These are phyloP conservation scores for Trichophaea hybrida DNA, from an alignment of 2,329 filamentous ascomycete species.

Conservation along the genomic window DNA sequence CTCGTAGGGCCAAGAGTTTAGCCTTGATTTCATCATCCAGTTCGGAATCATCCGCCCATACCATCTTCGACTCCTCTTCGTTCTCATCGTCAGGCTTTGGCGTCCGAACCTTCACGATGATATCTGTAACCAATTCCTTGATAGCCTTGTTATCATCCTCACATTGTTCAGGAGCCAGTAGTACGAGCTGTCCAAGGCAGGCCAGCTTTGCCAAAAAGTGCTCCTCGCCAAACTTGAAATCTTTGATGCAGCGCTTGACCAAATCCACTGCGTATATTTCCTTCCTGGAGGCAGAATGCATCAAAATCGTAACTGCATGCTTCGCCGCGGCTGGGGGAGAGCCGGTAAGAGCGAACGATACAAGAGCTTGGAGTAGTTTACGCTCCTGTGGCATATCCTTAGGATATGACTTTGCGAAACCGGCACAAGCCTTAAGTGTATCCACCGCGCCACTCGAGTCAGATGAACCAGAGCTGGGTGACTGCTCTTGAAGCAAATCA, in stretches of 20 bases:
- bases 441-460: slow-evolving; percentile 58
- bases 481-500: slow-evolving; percentile 68
- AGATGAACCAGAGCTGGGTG: slow-evolving; percentile 37
- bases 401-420: slow-evolving; percentile 75
- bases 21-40: slow-evolving; percentile 69
- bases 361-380: slow-evolving; percentile 66
- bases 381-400: slow-evolving; percentile 68
- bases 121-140: slow-evolving; percentile 57
- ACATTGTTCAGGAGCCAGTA: slow-evolving; percentile 46
- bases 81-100: not conserved
- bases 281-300: slow-evolving; percentile 61
- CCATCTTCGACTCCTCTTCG: slow-evolving; percentile 38
- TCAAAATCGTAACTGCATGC: slow-evolving; percentile 80
- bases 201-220: slow-evolving; percentile 64
- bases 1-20: slow-evolving; percentile 70
- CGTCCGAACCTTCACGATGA: slow-evolving; percentile 64
- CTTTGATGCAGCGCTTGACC: slow-evolving; percentile 57
- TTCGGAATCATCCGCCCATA: slow-evolving; percentile 53
- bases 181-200: slow-evolving; percentile 57
- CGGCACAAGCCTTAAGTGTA: slow-evolving; percentile 83
- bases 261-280: slow-evolving; percentile 78
- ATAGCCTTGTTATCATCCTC: slow-evolving; percentile 34
- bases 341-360: slow-evolving; percentile 70
- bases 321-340: slow-evolving; percentile 73
- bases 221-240: slow-evolving; percentile 56